phyloP scores from a whole-genome alignment of 1,139 yeast species.

The Lodderomyces orthopsilosis region DNA sequence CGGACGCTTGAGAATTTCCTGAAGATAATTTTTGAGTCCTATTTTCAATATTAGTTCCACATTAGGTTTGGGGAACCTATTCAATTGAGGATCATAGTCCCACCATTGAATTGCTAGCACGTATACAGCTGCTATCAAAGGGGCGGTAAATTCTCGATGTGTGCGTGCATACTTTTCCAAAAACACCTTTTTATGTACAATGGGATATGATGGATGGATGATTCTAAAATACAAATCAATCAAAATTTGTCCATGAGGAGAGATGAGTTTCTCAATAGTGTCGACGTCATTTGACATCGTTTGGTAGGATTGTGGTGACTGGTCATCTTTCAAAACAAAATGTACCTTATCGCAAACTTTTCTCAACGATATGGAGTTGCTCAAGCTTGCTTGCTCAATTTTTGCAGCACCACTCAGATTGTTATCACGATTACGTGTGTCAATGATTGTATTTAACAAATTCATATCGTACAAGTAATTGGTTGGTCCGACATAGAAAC shows the following conservation, averaged over 20 bases:
- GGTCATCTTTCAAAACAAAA: conserved; percentile 70
- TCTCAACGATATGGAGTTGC: conserved; percentile 55
- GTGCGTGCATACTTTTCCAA: conserved; percentile 74
- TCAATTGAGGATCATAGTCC: conserved; percentile 73
- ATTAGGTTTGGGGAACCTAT: conserved; percentile 65
- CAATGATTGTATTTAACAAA: conserved; percentile 51
- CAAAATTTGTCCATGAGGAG: conserved; percentile 73
- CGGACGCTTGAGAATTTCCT: conserved; percentile 69
- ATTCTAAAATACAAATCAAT: conserved; percentile 70
- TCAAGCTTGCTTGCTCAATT: conserved; percentile 60
- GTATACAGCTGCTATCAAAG: conserved; percentile 72
- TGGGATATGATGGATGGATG: conserved; percentile 79
- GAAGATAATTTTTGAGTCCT: conserved; percentile 59
- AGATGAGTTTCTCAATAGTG: conserved; percentile 65
- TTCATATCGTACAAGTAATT: conserved; percentile 61
- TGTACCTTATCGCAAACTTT: conserved; percentile 66
- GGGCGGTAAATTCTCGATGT: conserved; percentile 75
- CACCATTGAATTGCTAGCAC: conserved; percentile 79
- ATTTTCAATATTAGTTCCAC: conserved; percentile 44
- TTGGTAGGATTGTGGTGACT: conserved; percentile 59
- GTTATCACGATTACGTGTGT: conserved; percentile 46
- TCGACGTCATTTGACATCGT: conserved; percentile 68
- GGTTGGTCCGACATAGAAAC: conserved; percentile 74
- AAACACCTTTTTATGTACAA: conserved; percentile 72
- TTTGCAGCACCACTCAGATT: neutral